A percentile compares a stretch with the other conserved stretches of the same genome.
phyloP scores from a whole-genome alignment of 116 monocot genomes.

The Trichopus zeylanicus region DNA sequence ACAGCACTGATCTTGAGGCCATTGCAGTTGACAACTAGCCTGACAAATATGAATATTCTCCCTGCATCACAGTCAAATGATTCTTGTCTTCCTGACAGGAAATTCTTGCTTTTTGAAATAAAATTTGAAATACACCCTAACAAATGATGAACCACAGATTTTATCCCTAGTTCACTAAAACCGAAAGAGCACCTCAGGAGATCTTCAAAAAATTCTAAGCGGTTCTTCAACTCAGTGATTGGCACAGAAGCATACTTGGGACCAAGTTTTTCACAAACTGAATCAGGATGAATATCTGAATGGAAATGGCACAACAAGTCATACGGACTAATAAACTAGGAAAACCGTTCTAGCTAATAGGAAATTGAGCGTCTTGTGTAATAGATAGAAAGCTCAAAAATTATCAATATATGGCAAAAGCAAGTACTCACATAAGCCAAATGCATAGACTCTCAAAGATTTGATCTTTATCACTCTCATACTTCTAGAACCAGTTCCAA shows the following conservation, averaged over 20 bases:
- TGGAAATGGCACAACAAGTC: not conserved
- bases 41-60: constrained; percentile 82
- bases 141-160: not conserved
- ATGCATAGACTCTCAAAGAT: constrained; percentile 84
- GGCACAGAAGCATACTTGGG: constrained; percentile 81
- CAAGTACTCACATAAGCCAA: constrained; percentile 86
- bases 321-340: not conserved
- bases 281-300: constrained; percentile 79
- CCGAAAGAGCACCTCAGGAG: constrained; percentile 54
- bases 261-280: constrained; percentile 75
- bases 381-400: not conserved
- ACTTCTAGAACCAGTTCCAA: constrained; percentile 80
- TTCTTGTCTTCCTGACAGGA: not conserved
- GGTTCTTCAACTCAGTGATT: constrained; percentile 44
- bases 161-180: not conserved
- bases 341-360: not conserved
- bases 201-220: constrained; percentile 66
- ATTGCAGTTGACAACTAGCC: constrained; percentile 87
- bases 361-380: not conserved
- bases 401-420: not conserved
- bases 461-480: constrained; percentile 73
- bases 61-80: constrained; percentile 33
- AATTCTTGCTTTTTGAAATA: not conserved
- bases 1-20: constrained; percentile 72
- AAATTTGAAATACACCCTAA: not conserved